These are phyloP conservation scores for Pyrenochaeta sp. DNA, from an alignment of 2,329 filamentous ascomycete species.

Conservation along the genomic window DNA sequence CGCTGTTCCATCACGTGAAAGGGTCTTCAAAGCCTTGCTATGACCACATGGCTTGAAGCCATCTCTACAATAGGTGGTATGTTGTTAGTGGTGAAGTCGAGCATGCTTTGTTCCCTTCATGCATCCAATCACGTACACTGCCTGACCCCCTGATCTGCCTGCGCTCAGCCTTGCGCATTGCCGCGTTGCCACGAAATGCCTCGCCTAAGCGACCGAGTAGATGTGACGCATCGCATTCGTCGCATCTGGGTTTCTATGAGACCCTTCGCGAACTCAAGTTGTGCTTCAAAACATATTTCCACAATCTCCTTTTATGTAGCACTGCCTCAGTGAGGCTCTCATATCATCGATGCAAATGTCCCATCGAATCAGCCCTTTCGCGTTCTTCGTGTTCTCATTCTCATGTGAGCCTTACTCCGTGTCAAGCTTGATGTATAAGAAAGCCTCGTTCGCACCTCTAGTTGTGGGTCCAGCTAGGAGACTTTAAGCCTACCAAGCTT, in stretches of 20 bases:
- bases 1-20: slow-evolving; percentile 16
- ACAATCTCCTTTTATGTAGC: not conserved
- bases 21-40: not conserved
- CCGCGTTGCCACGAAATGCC: slow-evolving; percentile 15
- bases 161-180: slow-evolving; percentile 26
- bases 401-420: slow-evolving; percentile 21
- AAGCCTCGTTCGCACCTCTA: not conserved
- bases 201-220: slow-evolving; percentile 1
- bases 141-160: not conserved
- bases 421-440: slow-evolving; percentile 7
- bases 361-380: not conserved
- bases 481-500: slow-evolving; percentile 5
- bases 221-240: slow-evolving; percentile 33
- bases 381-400: not conserved
- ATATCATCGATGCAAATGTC: not conserved
- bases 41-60: slow-evolving; percentile 9
- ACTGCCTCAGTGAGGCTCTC: slow-evolving; percentile 4
- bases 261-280: not conserved
- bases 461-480: not conserved
- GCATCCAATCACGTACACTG: slow-evolving; percentile 4
- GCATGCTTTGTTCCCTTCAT: not conserved
- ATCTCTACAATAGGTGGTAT: not conserved
- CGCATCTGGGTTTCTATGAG: slow-evolving; percentile 28
- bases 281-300: not conserved
- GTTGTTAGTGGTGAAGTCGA: slow-evolving; percentile 1